Base-by-base conservation (phyloP, 179 eudicot species). In the Spergularia azorica region DNA sequence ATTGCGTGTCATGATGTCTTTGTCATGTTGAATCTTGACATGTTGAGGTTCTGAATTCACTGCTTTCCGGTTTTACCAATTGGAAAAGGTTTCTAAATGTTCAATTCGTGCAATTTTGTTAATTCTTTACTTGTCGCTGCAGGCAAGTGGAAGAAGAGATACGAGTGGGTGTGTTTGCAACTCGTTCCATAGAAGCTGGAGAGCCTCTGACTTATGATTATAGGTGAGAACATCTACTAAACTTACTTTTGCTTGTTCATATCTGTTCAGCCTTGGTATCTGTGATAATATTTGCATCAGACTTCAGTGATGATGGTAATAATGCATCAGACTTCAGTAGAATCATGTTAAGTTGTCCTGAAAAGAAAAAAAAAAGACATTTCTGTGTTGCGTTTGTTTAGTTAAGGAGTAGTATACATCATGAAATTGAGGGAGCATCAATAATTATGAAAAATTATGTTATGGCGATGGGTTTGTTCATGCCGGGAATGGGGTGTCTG, bases 171-270 rank as follows among this genome's bases (percentile, higher is more conserved):
- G 95, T 93, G 69, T 95, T 95, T 82, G 97, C 98, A 64, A 85
- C 94, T 71, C 87, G 81, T 72, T 64, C 86, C 57, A 90, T 95
- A 72, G 56, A 91, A 71, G 82, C 77, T 67, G 99, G 99, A 57
- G 98, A 93, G 77, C 92, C 96, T 39, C 76, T 95, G 63, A 93
- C 99, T 65, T 95, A 95, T 77, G 98, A 95, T 83, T 95, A 95
- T 79, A 79, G 97, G 99, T 95, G 82, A 65, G 26, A 1, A 36
- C 43, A 16, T 26, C 55, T 70, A 15, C 76, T 48, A 32, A 54
- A 3, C n/a, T 38, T 63, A 5, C 6, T 32, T 15, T 63, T 11
- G 16, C 4, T 12, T 15, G n/a, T 54, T 54, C 14, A n/a, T 66
- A 1, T 15, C 15, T 6, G 0, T 38, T 63, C 43, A 36, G 38